Evolutionary conservation across 2,329 filamentous ascomycete species (phyloP).

Genomic region (Pestalotiopsis sp.): DNA sequence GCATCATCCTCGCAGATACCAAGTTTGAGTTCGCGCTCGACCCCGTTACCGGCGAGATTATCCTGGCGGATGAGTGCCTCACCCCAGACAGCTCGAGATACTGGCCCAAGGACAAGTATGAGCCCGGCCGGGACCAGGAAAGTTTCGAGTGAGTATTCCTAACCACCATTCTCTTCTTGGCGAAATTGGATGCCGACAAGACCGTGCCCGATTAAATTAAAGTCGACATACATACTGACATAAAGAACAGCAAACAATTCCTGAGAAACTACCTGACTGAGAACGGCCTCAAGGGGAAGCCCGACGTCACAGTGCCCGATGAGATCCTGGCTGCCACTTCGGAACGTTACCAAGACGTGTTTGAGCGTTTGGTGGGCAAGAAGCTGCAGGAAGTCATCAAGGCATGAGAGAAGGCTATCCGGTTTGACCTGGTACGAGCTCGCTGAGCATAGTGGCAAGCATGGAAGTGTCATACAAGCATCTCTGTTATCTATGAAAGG

Average conservation of each 20-base stretch:
- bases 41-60: constrained; percentile 63
- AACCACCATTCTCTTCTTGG: neutral
- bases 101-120: constrained; percentile 76
- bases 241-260: constrained; percentile 70
- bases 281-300: constrained; percentile 73
- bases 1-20: constrained; percentile 72
- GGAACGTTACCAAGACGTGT: constrained; percentile 69
- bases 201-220: neutral
- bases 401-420: neutral
- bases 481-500: neutral
- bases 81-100: constrained; percentile 83
- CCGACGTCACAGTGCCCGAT: constrained; percentile 70
- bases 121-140: constrained; percentile 71
- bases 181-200: neutral
- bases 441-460: neutral
- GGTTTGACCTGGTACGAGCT: neutral
- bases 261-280: constrained; percentile 78
- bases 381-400: constrained; percentile 12
- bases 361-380: constrained; percentile 11
- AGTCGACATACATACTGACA: neutral
- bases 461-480: neutral
- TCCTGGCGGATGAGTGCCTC: constrained; percentile 81
- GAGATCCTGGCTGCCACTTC: constrained; percentile 71
- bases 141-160: constrained; percentile 54
- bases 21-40: constrained; percentile 76